Evolutionary conservation across 1,139 yeast species (phyloP).

Genomic region (Geotrichum candidum): DNA sequence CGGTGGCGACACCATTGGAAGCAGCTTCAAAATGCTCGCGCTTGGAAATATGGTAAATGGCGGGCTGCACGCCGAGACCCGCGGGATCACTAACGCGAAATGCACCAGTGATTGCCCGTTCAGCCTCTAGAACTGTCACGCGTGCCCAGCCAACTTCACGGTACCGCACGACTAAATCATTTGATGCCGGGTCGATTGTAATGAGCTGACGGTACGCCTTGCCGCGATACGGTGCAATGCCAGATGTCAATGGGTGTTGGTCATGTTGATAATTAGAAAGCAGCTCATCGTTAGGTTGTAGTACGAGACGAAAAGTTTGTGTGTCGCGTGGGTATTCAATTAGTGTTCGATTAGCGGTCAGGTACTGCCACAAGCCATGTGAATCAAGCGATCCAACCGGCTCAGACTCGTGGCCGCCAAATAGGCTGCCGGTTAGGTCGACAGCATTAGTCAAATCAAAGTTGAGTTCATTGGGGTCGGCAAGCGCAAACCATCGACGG

Average conservation of each 20-base stretch:
- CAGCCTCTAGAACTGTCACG: constrained; percentile 23
- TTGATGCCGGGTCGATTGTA: constrained; percentile 19
- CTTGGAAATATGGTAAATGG: constrained; percentile 29
- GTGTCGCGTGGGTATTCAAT: background rate
- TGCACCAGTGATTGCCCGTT: constrained; percentile 25
- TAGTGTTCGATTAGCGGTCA: background rate
- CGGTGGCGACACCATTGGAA: background rate
- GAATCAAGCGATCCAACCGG: background rate
- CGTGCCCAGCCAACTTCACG: constrained; percentile 35
- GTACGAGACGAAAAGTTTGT: background rate
- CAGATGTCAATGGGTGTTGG: background rate
- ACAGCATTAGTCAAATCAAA: background rate
- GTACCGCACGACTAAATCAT: constrained; percentile 19
- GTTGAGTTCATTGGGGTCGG: background rate
- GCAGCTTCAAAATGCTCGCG: constrained; percentile 18
- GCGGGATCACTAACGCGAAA: constrained; percentile 33
- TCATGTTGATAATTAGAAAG: background rate
- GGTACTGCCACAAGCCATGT: background rate
- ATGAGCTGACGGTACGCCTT: constrained; percentile 26
- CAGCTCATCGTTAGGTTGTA: background rate
- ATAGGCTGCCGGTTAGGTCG: background rate
- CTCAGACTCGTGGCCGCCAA: background rate
- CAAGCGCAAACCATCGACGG: background rate
- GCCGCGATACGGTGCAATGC: constrained; percentile 22
- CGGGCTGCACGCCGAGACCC: constrained; percentile 31